Conservation (phyloP, 139 green algal genomes). For the Zygnema circumcarinatum region DNA sequence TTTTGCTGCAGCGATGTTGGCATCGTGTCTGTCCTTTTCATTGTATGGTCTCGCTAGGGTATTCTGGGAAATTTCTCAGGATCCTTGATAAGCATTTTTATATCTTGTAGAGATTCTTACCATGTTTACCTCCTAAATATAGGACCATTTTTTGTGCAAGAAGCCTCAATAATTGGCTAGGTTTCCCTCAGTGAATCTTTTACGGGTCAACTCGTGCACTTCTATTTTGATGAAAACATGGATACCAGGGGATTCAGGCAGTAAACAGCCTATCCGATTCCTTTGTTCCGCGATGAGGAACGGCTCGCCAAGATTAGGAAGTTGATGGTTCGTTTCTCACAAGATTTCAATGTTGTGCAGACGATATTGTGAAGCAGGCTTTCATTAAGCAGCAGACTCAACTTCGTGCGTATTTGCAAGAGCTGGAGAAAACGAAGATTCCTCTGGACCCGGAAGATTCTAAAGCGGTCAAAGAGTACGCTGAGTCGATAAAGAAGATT, state of each 20-base stretch:
- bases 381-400: conserved; percentile 46
- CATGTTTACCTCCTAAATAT: background rate
- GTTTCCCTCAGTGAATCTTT: background rate
- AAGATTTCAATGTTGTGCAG: background rate
- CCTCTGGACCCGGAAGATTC: conserved; percentile 37
- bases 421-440: conserved; percentile 36
- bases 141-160: background rate
- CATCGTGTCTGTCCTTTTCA: too few species aligned
- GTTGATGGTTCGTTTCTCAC: too few species aligned
- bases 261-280: too few species aligned
- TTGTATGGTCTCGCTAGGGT: too few species aligned
- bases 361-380: conserved; percentile 44
- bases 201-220: background rate
- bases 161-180: background rate
- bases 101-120: too few species aligned
- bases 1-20: background rate
- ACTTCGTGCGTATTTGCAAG: conserved; percentile 31
- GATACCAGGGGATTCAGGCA: too few species aligned
- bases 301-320: too few species aligned
- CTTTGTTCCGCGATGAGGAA: too few species aligned
- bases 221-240: too few species aligned
- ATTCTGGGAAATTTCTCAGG: background rate
- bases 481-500: conserved; percentile 24
- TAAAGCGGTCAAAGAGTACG: conserved; percentile 33
- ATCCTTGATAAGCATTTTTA: background rate